Base-by-base conservation (phyloP, 148 eudicot genomes). In the Rhododendron williamsianum region DNA sequence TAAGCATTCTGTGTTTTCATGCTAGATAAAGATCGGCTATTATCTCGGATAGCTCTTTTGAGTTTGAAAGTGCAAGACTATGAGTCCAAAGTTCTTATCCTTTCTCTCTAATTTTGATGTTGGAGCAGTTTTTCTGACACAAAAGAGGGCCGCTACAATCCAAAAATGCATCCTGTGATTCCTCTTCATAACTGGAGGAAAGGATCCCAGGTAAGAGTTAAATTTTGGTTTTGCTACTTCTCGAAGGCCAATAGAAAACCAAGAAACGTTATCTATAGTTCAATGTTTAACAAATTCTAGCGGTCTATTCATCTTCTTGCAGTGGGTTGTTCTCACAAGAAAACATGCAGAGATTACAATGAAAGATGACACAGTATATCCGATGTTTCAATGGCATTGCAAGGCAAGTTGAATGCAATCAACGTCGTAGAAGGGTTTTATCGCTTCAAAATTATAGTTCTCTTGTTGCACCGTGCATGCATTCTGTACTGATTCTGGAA, bases 131-230 rank as follows among this genome's bases (percentile, higher is more conserved):
- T 96, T 91, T 91, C 98, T 85, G 98, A 96, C 87, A 91, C 92
- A 72, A 96, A 96, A 87, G 96, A 96, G 81, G 93, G 98, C 41
- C 98, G 98, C 67, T 96, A 94, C 89, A 94, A 93, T 86, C 98
- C 96, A 11, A 96, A 92, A 88, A 96, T 96, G 98, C 88, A 94
- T 89, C 96, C 98, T 77, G 85, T 92, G 16, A 88, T 96, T 86
- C 94, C 96, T 83, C 89, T 92, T 74, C 86, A 87, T 58, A 89
- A 93, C 86, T 96, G 98, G 98, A 94, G 98, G 78, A 96, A 96
- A 91, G 98, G 96, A 86, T 96, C 98, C 82, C 98, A 96, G 98
- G 98, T 94, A 88, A 51, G 27, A 38, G 18, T 25, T 48, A 6
- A 38, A n/a, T 60, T 30, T 23, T 3, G 46, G 65, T 65, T 54